Evolutionary conservation across 306 rosid genomes (phyloP).

Genomic region (Echinosophora koreensis): DNA sequence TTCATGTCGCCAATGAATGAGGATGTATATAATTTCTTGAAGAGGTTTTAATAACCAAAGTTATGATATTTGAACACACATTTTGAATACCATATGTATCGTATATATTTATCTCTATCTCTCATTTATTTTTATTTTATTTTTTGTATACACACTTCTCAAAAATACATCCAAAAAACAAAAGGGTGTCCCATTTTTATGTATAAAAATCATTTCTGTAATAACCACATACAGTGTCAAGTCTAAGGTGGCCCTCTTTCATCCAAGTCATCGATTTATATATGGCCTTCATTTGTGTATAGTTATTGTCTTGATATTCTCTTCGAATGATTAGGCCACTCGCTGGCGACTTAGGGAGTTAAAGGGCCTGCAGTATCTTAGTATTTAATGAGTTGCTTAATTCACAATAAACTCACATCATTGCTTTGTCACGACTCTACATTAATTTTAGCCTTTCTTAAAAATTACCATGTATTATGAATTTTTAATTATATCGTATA

Average conservation of each 20-base stretch:
- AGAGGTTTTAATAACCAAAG: neutral
- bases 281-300: slow-evolving; percentile 46
- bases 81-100: too few species aligned
- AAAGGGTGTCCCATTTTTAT: too few species aligned
- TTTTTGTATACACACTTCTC: too few species aligned
- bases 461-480: neutral
- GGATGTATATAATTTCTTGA: slow-evolving; percentile 25
- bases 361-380: neutral
- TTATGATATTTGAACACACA: too few species aligned
- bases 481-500: too few species aligned
- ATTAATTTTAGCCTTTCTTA: neutral
- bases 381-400: slow-evolving; percentile 17
- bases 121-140: too few species aligned
- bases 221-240: slow-evolving; percentile 21
- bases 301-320: slow-evolving; percentile 40
- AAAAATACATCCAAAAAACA: too few species aligned
- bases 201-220: too few species aligned
- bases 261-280: slow-evolving; percentile 36
- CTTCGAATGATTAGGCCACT: slow-evolving; percentile 48
- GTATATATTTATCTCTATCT: too few species aligned
- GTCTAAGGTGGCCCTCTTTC: slow-evolving; percentile 43
- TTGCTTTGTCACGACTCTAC: slow-evolving; percentile 13
- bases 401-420: slow-evolving; percentile 27
- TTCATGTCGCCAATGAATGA: slow-evolving; percentile 35
- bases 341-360: neutral